These are phyloP conservation scores for Albugo candida DNA, from an alignment of 352 stramenopile species.

Conservation along the genomic window DNA sequence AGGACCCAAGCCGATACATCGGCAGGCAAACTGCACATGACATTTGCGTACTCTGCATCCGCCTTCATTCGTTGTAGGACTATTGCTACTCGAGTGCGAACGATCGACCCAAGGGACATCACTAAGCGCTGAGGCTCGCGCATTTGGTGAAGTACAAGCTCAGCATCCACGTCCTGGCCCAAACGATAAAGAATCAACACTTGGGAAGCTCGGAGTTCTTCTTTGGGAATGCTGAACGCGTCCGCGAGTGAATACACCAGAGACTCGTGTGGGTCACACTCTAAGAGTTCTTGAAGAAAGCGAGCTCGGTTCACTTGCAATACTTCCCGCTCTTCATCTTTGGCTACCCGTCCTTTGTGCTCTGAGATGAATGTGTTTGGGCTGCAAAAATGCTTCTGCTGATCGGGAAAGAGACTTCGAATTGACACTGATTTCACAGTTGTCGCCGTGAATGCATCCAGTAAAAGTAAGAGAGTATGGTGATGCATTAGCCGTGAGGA, in stretches of 20 bases:
- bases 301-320: conserved; percentile 27
- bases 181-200: conserved; percentile 65
- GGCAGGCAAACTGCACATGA: conserved; percentile 69
- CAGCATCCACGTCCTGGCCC: conserved; percentile 40
- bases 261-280: conserved; percentile 21
- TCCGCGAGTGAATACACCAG: conserved; percentile 44
- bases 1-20: conserved; percentile 62
- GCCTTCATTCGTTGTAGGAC: conserved; percentile 62
- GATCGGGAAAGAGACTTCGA: conserved; percentile 32
- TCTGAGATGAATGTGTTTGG: conserved; percentile 27
- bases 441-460: conserved; percentile 62
- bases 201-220: conserved; percentile 59
- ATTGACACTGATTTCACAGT: conserved; percentile 48
- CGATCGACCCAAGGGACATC: conserved; percentile 36
- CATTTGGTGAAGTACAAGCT: conserved; percentile 58
- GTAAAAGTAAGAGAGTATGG: conserved; percentile 49
- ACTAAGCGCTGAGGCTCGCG: conserved; percentile 39
- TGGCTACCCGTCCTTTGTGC: neutral
- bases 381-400: conserved; percentile 28
- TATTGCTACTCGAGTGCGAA: conserved; percentile 39
- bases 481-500: conserved; percentile 28
- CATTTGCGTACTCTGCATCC: conserved; percentile 42
- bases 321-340: conserved; percentile 9
- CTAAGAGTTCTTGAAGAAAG: conserved; percentile 54
- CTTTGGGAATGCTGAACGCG: conserved; percentile 49